Percentiles rank a stretch among this genome's conserved stretches.
Conservation (phyloP, 2,329 filamentous ascomycete genomes). For the Paecilomyces dactylethromorphus region DNA sequence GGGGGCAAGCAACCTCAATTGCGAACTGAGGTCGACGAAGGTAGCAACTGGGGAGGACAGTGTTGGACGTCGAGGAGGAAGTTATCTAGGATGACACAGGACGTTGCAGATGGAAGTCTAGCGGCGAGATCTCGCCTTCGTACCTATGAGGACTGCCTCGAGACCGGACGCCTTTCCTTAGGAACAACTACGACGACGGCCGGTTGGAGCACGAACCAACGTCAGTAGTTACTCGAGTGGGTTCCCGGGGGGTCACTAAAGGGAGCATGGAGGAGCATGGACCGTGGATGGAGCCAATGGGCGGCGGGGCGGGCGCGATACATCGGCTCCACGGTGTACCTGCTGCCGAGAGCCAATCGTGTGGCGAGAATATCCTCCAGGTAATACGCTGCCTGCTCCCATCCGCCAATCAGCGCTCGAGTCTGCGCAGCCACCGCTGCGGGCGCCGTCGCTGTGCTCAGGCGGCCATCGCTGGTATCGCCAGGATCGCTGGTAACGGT, state of each 20-base stretch:
- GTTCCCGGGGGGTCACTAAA: not conserved
- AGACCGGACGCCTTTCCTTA: not conserved
- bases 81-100: not conserved
- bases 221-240: not conserved
- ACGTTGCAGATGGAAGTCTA: not conserved
- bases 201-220: not conserved
- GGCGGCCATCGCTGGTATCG: not conserved
- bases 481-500: not conserved
- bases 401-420: not conserved
- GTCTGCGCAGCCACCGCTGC: not conserved
- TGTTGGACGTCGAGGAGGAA: not conserved
- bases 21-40: not conserved
- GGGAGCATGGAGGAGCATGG: not conserved
- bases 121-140: not conserved
- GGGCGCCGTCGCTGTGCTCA: not conserved
- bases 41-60: not conserved
- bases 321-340: slow-evolving; percentile 6
- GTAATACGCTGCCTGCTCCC: not conserved
- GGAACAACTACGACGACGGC: not conserved
- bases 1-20: not conserved
- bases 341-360: slow-evolving; percentile 1
- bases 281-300: not conserved
- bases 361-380: not conserved
- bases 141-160: not conserved
- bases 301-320: not conserved